Evolutionary conservation across 23 red algal species (phyloP).

Genomic region (Pyropia haitanensis): DNA sequence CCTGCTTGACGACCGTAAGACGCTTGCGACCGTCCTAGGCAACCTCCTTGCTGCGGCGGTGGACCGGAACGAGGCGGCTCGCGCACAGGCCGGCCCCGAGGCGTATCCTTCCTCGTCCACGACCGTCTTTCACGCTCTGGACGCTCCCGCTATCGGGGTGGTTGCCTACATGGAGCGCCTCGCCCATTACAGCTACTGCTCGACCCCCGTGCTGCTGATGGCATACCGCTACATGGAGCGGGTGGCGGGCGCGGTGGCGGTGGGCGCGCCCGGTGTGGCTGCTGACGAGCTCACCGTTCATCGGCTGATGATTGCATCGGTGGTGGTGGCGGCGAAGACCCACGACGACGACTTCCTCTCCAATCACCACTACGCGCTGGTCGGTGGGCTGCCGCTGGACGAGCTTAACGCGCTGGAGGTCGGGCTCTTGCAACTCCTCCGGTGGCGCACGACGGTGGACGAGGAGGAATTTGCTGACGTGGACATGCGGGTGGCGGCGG

Average conservation of each 20-base stretch:
- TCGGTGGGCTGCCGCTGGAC: slow-evolving; percentile 22
- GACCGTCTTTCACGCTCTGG: too few relatives aligned
- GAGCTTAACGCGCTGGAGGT: slow-evolving; percentile 44
- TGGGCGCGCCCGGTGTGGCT: background rate
- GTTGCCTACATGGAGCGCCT: slow-evolving; percentile 24
- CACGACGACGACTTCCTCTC: slow-evolving; percentile 40
- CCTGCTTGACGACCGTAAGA: too few relatives aligned
- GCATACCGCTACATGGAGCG: slow-evolving; percentile 18
- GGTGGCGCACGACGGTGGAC: background rate
- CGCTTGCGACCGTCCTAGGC: too few relatives aligned
- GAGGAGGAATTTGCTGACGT: too few relatives aligned
- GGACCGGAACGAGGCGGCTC: too few relatives aligned
- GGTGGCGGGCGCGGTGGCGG: too few relatives aligned
- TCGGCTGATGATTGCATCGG: slow-evolving; percentile 24
- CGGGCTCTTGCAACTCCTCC: slow-evolving; percentile 9
- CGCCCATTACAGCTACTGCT: slow-evolving; percentile 18
- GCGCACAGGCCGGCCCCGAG: too few relatives aligned
- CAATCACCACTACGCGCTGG: slow-evolving; percentile 31
- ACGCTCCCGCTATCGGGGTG: background rate
- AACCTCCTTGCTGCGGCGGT: too few relatives aligned
- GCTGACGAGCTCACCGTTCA: slow-evolving; percentile 20
- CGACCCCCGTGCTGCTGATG: slow-evolving; percentile 10
- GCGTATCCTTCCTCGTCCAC: too few relatives aligned
- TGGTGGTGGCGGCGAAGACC: slow-evolving; percentile 44
- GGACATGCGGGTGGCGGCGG: too few relatives aligned